These are phyloP conservation scores for Nakazawaea ishiwadae DNA, from an alignment of 805 yeast species.

Conservation along the genomic window DNA sequence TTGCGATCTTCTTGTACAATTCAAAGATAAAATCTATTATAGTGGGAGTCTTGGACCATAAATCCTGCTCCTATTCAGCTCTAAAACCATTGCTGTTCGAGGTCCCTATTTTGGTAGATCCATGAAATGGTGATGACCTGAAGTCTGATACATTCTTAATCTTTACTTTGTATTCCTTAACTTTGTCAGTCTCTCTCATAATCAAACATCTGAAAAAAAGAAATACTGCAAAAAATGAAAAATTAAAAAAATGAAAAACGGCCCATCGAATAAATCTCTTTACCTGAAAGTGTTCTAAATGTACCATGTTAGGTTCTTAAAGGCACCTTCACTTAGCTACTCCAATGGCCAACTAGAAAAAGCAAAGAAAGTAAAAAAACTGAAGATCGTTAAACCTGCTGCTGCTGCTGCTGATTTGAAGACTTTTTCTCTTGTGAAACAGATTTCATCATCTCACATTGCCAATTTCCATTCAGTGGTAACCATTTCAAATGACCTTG, in stretches of 20 bases:
- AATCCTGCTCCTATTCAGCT: constrained; percentile 54
- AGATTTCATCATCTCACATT: background rate
- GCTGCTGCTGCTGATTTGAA: too few relatives aligned
- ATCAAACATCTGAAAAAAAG: too few relatives aligned
- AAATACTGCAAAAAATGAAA: too few relatives aligned
- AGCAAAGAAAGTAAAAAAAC: too few relatives aligned
- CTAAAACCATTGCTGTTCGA: constrained; percentile 98
- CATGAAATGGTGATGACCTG: constrained; percentile 98
- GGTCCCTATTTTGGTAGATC: constrained; percentile 82
- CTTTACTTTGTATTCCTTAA: background rate
- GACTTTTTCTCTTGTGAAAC: background rate
- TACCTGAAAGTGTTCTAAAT: too few relatives aligned
- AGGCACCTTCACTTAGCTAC: constrained; percentile 22
- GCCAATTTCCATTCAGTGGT: constrained; percentile 15
- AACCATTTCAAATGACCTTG: constrained; percentile 33
- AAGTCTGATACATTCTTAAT: constrained; percentile 56
- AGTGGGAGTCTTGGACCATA: too few relatives aligned
- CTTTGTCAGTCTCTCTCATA: background rate
- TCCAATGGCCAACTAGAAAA: too few relatives aligned
- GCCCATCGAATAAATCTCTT: too few relatives aligned
- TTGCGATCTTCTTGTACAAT: constrained; percentile 1
- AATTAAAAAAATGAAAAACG: too few relatives aligned
- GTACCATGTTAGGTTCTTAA: constrained; percentile 31
- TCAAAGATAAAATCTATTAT: constrained; percentile 19
- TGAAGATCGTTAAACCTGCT: too few relatives aligned